Evolutionary conservation across 768 basidiomycete genomes (phyloP).

Genomic region (Lactarius trivialis): DNA sequence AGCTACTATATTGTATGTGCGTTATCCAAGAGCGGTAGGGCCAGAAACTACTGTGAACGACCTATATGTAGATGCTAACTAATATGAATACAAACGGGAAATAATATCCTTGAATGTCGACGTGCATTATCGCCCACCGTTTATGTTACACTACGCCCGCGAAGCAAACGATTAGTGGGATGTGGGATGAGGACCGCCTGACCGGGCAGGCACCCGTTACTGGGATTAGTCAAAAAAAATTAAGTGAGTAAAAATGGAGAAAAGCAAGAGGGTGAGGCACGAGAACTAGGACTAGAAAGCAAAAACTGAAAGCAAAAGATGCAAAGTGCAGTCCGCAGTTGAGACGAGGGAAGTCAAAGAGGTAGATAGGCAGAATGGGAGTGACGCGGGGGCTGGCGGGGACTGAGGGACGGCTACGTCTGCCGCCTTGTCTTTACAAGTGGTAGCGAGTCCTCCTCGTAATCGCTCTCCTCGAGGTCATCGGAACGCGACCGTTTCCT

Average conservation of each 20-base stretch:
- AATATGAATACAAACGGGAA: slow-evolving; percentile 10
- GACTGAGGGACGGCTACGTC: background rate
- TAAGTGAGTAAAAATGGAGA: background rate
- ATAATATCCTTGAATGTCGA: too few relatives aligned
- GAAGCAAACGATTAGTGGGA: slow-evolving; percentile 10
- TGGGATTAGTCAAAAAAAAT: background rate
- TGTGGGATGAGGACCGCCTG: background rate
- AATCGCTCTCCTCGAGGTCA: slow-evolving; percentile 7
- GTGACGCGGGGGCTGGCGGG: background rate
- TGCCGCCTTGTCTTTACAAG: background rate
- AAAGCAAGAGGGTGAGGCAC: background rate
- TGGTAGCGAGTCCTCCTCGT: slow-evolving; percentile 1
- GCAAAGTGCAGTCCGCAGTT: background rate
- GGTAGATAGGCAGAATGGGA: background rate
- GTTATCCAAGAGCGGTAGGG: background rate
- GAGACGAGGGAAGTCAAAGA: background rate
- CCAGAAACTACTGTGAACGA: background rate
- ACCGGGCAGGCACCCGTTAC: background rate
- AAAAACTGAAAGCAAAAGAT: background rate
- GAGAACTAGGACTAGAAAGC: background rate
- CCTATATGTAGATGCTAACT: slow-evolving; percentile 8
- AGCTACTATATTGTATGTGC: background rate
- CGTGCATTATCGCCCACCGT: slow-evolving; percentile 2
- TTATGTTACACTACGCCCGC: slow-evolving; percentile 13
- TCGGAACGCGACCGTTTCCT: slow-evolving; percentile 1